Percentiles rank a stretch among this genome's conserved stretches.
These are phyloP conservation scores for Sanghuangporus baumii DNA, from an alignment of 1,284 basidiomycete genomes.

Conservation along the genomic window DNA sequence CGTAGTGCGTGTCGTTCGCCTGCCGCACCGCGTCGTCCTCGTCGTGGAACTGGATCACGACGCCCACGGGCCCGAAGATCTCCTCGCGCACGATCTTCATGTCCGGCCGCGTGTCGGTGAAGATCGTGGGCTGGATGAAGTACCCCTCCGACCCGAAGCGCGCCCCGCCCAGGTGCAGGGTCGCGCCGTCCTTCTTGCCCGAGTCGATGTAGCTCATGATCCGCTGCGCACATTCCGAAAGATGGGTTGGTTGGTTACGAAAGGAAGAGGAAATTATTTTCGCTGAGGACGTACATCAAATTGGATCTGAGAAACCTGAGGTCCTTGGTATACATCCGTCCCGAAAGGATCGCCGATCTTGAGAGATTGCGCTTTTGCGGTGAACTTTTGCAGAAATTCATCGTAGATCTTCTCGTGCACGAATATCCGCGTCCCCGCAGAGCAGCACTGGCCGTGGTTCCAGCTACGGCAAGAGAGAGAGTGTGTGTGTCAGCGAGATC, in stretches of 20 bases:
- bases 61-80: slow-evolving; percentile 85
- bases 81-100: slow-evolving; percentile 91
- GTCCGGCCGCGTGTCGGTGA: slow-evolving; percentile 68
- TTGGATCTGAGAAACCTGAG: slow-evolving; percentile 74
- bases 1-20: slow-evolving; percentile 87
- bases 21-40: slow-evolving; percentile 67
- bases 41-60: slow-evolving; percentile 67
- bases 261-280: slow-evolving; percentile 1
- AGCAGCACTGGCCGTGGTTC: slow-evolving; percentile 83
- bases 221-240: slow-evolving; percentile 37
- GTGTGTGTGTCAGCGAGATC: background rate
- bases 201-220: slow-evolving; percentile 88
- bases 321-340: slow-evolving; percentile 70
- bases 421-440: slow-evolving; percentile 84
- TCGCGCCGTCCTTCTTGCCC: slow-evolving; percentile 82
- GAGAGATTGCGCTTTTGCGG: slow-evolving; percentile 48
- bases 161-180: slow-evolving; percentile 69
- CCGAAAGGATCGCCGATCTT: slow-evolving; percentile 82
- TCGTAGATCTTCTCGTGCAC: slow-evolving; percentile 84
- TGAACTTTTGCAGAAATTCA: slow-evolving; percentile 62
- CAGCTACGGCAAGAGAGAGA: slow-evolving; percentile 36
- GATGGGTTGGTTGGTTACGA: too few species aligned
- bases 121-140: slow-evolving; percentile 81
- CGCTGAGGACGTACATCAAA: slow-evolving; percentile 42
- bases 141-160: slow-evolving; percentile 70